Percentiles rank a stretch among this genome's conserved stretches.
phyloP scores from a whole-genome alignment of 108 stramenopile species.

The Epithemia pelagica region DNA sequence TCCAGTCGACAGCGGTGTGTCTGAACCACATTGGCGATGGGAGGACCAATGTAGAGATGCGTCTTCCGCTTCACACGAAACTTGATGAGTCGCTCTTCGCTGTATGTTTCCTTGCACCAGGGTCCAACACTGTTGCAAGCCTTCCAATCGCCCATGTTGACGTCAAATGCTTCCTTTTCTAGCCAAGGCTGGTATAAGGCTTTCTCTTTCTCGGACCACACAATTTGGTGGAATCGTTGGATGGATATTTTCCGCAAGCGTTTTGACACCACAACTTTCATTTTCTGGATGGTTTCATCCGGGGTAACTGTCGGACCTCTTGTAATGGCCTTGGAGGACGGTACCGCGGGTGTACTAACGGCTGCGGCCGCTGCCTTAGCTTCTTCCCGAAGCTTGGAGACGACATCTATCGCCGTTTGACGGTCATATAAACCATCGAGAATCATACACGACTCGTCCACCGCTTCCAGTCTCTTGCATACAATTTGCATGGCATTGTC shows the following conservation, averaged over 20 bases:
- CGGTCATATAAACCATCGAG: conserved; percentile 18
- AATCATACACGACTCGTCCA: conserved; percentile 13
- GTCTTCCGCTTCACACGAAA: conserved; percentile 72
- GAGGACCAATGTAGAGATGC: conserved; percentile 77
- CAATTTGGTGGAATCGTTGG: conserved; percentile 45
- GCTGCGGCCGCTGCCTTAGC: not conserved
- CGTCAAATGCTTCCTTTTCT: conserved; percentile 55
- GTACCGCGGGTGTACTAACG: not conserved
- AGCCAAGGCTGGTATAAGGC: conserved; percentile 70
- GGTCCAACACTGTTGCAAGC: conserved; percentile 32
- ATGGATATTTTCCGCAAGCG: conserved; percentile 53
- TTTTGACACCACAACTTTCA: conserved; percentile 59
- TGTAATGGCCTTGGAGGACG: not conserved
- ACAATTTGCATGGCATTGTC: conserved; percentile 23
- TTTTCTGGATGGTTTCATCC: conserved; percentile 45
- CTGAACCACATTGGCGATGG: conserved; percentile 69
- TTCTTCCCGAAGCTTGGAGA: conserved; percentile 6
- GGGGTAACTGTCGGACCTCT: conserved; percentile 25
- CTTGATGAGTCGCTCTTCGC: conserved; percentile 37
- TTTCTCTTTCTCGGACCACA: conserved; percentile 53
- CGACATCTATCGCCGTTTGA: conserved; percentile 10
- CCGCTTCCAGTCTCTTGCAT: conserved; percentile 3
- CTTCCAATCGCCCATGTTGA: conserved; percentile 61
- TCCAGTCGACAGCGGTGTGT: conserved; percentile 63
- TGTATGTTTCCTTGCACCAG: conserved; percentile 54